Conservation (phyloP, 2,329 filamentous ascomycete species). For the Fulvia fulva region DNA sequence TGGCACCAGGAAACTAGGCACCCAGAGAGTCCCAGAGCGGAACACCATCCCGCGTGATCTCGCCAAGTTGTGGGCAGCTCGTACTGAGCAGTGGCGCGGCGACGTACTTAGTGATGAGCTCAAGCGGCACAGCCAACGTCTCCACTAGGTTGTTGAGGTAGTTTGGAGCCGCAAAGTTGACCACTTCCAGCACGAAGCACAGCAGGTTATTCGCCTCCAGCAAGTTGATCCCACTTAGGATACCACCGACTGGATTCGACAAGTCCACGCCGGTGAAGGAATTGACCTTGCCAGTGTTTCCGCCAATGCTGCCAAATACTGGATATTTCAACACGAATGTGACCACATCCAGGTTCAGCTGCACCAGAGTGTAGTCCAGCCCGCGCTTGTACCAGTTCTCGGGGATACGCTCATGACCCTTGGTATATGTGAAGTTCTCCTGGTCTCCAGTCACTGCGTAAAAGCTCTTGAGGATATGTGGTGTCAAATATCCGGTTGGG, state of each 20-base stretch:
- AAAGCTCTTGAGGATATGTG: slow-evolving; percentile 25
- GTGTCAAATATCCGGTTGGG: slow-evolving; percentile 29
- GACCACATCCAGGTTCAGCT: slow-evolving; percentile 22
- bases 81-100: slow-evolving; percentile 16
- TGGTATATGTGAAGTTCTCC: slow-evolving; percentile 18
- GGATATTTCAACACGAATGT: slow-evolving; percentile 19
- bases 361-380: slow-evolving; percentile 16
- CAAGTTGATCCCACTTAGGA: slow-evolving; percentile 37
- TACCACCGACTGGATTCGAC: slow-evolving; percentile 36
- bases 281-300: slow-evolving; percentile 25
- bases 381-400: slow-evolving; percentile 22
- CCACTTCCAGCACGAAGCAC: slow-evolving; percentile 22
- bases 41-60: slow-evolving; percentile 18
- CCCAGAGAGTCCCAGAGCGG: slow-evolving; percentile 18
- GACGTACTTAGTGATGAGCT: slow-evolving; percentile 13
- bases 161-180: slow-evolving; percentile 35
- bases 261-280: slow-evolving; percentile 26
- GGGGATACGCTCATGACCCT: slow-evolving; percentile 22
- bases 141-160: slow-evolving; percentile 30
- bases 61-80: slow-evolving; percentile 18
- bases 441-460: slow-evolving; percentile 21
- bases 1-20: slow-evolving; percentile 20
- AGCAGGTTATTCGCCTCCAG: slow-evolving; percentile 16
- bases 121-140: slow-evolving; percentile 14
- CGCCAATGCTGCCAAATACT: slow-evolving; percentile 18